A percentile compares a stretch with the other conserved stretches of the same genome.
Evolutionary conservation across 2,329 filamentous ascomycete genomes (phyloP).

Genomic region (Fusarium kyushuense): DNA sequence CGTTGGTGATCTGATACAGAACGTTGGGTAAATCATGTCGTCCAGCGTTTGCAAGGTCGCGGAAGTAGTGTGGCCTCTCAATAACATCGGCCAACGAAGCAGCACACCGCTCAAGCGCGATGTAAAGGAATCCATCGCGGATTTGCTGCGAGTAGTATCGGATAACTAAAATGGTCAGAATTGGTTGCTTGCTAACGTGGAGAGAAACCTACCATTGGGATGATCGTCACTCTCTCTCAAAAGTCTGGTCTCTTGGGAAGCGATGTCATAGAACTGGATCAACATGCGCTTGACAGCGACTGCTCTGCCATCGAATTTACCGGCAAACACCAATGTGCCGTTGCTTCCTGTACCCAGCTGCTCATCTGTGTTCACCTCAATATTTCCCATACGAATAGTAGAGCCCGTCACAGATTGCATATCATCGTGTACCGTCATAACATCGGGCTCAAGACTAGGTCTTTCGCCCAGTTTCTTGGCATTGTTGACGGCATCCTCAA

Average conservation of each 20-base stretch:
- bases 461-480: constrained; percentile 69
- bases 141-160: constrained; percentile 95
- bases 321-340: constrained; percentile 95
- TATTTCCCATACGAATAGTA: constrained; percentile 71
- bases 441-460: constrained; percentile 69
- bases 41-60: constrained; percentile 77
- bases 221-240: constrained; percentile 95
- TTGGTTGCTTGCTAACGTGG: too few relatives aligned
- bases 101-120: constrained; percentile 92
- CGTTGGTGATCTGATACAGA: constrained; percentile 89
- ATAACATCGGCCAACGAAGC: constrained; percentile 94
- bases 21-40: constrained; percentile 82
- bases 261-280: constrained; percentile 94
- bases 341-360: constrained; percentile 86
- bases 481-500: constrained; percentile 72
- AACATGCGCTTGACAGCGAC: constrained; percentile 98
- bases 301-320: constrained; percentile 91
- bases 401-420: constrained; percentile 70
- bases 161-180: constrained; percentile 72
- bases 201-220: constrained; percentile 72
- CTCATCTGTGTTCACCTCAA: constrained; percentile 72
- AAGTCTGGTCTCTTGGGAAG: constrained; percentile 91
- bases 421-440: constrained; percentile 68
- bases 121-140: constrained; percentile 92
- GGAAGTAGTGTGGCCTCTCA: constrained; percentile 76